These are phyloP conservation scores for Trametes sp. DNA, from an alignment of 1,284 basidiomycete species.

Conservation along the genomic window DNA sequence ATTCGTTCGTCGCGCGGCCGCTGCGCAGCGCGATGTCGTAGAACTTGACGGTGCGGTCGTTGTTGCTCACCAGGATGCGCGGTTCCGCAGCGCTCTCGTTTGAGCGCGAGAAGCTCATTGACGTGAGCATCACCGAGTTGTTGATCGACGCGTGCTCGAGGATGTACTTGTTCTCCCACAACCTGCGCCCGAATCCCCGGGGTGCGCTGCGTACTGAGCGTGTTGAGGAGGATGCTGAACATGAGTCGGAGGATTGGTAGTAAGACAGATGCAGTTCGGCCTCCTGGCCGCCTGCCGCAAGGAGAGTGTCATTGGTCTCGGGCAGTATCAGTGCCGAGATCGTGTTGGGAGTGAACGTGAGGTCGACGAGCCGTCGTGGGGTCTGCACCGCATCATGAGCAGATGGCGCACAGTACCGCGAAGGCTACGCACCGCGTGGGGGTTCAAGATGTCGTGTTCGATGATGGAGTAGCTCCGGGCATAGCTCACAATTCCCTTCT, in stretches of 20 bases:
- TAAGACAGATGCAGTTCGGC: slow-evolving; percentile 80
- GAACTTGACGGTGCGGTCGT: slow-evolving; percentile 80
- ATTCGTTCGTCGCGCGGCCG: slow-evolving; percentile 36
- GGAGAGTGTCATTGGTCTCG: slow-evolving; percentile 62
- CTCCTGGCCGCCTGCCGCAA: slow-evolving; percentile 85
- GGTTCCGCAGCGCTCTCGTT: slow-evolving; percentile 70
- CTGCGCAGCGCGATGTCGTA: slow-evolving; percentile 69
- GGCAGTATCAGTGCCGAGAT: slow-evolving; percentile 68
- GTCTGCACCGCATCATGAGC: slow-evolving; percentile 44
- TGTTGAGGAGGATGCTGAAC: slow-evolving; percentile 36
- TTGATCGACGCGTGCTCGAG: slow-evolving; percentile 77
- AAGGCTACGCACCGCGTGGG: slow-evolving; percentile 55
- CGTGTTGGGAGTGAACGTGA: slow-evolving; percentile 73
- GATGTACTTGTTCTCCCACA: slow-evolving; percentile 66
- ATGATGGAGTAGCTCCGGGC: slow-evolving; percentile 63
- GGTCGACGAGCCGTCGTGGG: slow-evolving; percentile 57
- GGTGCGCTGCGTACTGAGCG: slow-evolving; percentile 30
- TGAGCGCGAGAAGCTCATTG: slow-evolving; percentile 61
- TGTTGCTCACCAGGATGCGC: slow-evolving; percentile 83
- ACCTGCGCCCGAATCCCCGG: slow-evolving; percentile 38
- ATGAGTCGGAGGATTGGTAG: slow-evolving; percentile 43
- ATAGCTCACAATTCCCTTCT: slow-evolving; percentile 74
- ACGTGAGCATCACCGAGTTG: slow-evolving; percentile 81
- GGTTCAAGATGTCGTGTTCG: slow-evolving; percentile 67
- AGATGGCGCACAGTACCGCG: neutral